Conservation (phyloP, 2,329 filamentous ascomycete genomes). For the Stenocarpella maydis region DNA sequence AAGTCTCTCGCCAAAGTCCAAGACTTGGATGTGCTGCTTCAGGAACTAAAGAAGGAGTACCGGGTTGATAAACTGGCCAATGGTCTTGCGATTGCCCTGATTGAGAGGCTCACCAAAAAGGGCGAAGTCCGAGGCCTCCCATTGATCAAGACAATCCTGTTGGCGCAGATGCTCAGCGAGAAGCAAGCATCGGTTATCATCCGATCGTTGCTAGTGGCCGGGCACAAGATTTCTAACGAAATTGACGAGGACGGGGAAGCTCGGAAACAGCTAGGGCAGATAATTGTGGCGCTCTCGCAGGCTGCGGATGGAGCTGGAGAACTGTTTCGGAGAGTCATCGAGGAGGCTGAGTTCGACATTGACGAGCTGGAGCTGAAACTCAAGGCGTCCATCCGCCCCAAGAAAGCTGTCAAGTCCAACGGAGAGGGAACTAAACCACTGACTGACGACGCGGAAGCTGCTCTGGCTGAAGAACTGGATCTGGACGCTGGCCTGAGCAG, state of each 20-base stretch:
- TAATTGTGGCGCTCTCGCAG: slow-evolving; percentile 72
- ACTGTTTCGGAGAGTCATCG: slow-evolving; percentile 72
- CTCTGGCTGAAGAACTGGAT: slow-evolving; percentile 46
- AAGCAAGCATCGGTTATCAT: slow-evolving; percentile 71
- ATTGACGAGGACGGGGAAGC: slow-evolving; percentile 63
- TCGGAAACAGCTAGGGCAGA: slow-evolving; percentile 70
- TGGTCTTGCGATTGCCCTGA: slow-evolving; percentile 72
- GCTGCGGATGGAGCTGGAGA: slow-evolving; percentile 64
- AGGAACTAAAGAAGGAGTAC: slow-evolving; percentile 69
- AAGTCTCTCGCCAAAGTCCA: slow-evolving; percentile 73
- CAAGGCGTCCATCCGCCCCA: slow-evolving; percentile 72
- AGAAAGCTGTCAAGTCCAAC: slow-evolving; percentile 49
- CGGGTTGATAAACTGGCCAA: slow-evolving; percentile 76
- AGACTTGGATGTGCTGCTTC: slow-evolving; percentile 65
- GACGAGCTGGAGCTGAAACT: slow-evolving; percentile 79
- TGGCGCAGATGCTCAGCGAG: slow-evolving; percentile 67
- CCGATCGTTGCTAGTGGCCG: slow-evolving; percentile 69
- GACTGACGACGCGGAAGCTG: slow-evolving; percentile 45
- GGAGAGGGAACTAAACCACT: slow-evolving; percentile 58
- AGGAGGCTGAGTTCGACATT: slow-evolving; percentile 74
- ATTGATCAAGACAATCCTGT: slow-evolving; percentile 68
- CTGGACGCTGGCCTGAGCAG: slow-evolving; percentile 51
- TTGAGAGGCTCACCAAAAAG: slow-evolving; percentile 68
- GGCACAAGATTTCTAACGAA: slow-evolving; percentile 64
- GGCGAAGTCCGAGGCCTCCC: slow-evolving; percentile 64